A percentile compares a stretch with the other conserved stretches of the same genome.
These are phyloP conservation scores for Barnettozyma populi DNA, from an alignment of 805 yeast species.

Conservation along the genomic window DNA sequence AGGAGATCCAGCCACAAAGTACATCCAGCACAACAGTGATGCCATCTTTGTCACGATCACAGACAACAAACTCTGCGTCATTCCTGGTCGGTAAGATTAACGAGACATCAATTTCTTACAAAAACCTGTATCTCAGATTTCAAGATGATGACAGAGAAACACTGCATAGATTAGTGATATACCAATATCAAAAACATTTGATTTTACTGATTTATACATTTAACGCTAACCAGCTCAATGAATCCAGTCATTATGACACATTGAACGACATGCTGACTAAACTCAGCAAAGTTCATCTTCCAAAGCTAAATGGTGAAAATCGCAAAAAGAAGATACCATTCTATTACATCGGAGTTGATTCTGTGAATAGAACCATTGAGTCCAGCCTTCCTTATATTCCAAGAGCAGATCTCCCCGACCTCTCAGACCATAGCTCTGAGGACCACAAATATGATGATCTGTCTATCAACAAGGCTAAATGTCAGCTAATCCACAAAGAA, in stretches of 20 bases:
- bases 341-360: constrained; percentile 15
- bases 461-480: constrained; percentile 8
- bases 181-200: constrained; percentile 8
- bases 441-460: constrained; percentile 8
- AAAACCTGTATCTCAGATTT: constrained; percentile 18
- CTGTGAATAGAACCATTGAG: constrained; percentile 3
- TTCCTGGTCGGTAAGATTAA: constrained; percentile 18
- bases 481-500: constrained; percentile 17
- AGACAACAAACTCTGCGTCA: neutral
- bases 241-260: constrained; percentile 11
- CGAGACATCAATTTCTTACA: constrained; percentile 14
- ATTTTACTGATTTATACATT: constrained; percentile 17
- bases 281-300: constrained; percentile 9
- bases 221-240: constrained; percentile 15
- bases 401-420: constrained; percentile 1
- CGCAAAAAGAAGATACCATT: constrained; percentile 6
- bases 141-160: constrained; percentile 11
- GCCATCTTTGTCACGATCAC: neutral
- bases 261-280: constrained; percentile 6
- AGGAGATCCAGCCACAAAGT: too few relatives aligned
- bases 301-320: neutral
- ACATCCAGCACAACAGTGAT: neutral
- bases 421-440: constrained; percentile 10
- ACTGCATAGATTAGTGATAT: constrained; percentile 17
- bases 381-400: constrained; percentile 18